phyloP scores from a whole-genome alignment of 768 basidiomycete species.

The Trametes coccinea region DNA sequence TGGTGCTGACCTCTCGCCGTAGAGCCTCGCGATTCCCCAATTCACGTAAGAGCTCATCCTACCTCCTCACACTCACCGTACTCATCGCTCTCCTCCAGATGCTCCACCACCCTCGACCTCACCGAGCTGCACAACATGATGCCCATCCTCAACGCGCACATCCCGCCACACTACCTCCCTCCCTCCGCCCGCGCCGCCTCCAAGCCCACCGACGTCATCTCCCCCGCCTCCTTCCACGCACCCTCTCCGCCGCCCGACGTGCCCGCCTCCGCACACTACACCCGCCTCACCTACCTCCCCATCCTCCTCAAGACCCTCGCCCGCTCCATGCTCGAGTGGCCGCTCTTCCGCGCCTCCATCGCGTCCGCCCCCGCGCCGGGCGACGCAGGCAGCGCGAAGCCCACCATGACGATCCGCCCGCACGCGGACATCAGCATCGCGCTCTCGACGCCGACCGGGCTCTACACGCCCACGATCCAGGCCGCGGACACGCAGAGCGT shows the following conservation, averaged over 20 bases:
- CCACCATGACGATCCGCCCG: slow-evolving; percentile 70
- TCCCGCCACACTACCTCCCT: slow-evolving; percentile 58
- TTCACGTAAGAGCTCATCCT: slow-evolving; percentile 57
- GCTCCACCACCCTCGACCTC: slow-evolving; percentile 74
- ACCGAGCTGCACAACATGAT: slow-evolving; percentile 66
- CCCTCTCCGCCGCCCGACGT: slow-evolving; percentile 43
- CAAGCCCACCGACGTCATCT: slow-evolving; percentile 39
- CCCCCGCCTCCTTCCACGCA: slow-evolving; percentile 42
- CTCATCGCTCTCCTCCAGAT: slow-evolving; percentile 41
- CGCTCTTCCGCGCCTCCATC: slow-evolving; percentile 77
- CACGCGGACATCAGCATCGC: slow-evolving; percentile 76
- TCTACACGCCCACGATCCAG: slow-evolving; percentile 77
- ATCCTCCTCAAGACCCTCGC: slow-evolving; percentile 82
- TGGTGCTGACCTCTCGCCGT: slow-evolving; percentile 4
- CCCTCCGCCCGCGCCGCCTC: slow-evolving; percentile 39
- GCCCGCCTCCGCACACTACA: slow-evolving; percentile 56
- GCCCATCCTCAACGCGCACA: slow-evolving; percentile 64
- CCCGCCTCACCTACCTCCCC: slow-evolving; percentile 78
- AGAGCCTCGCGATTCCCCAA: slow-evolving; percentile 86
- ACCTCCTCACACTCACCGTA: not conserved
- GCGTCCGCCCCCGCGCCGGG: slow-evolving; percentile 38
- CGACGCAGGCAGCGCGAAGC: slow-evolving; percentile 41
- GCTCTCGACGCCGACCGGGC: slow-evolving; percentile 76
- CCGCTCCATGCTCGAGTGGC: slow-evolving; percentile 81
- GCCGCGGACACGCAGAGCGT: slow-evolving; percentile 54